Percentiles rank a stretch among this genome's conserved stretches.
Conservation (phyloP, 139 green algal genomes). For the Picochlorum sp. region DNA sequence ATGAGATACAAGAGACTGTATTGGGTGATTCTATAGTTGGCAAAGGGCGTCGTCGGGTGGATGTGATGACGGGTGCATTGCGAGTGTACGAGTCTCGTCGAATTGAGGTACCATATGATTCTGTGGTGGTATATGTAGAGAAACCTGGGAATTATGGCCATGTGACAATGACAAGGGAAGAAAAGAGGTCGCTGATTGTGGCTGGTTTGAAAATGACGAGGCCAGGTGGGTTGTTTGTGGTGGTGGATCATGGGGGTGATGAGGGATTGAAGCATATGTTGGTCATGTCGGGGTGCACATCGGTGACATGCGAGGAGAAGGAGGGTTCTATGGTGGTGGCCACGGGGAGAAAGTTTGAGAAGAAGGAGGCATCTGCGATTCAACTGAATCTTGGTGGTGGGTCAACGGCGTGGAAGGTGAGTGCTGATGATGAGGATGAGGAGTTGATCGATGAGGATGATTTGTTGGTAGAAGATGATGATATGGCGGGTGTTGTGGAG, state of each 20-base stretch:
- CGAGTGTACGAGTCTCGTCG: too few species aligned
- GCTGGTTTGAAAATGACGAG: not conserved
- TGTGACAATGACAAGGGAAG: too few species aligned
- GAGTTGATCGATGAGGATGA: constrained; percentile 90
- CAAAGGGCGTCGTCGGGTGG: too few species aligned
- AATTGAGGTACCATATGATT: too few species aligned
- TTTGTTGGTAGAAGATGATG: constrained; percentile 81
- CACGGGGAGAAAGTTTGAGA: constrained; percentile 33
- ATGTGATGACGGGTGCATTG: too few species aligned
- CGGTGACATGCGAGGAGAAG: constrained; percentile 6
- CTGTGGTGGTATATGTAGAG: too few species aligned
- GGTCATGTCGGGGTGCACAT: too few species aligned
- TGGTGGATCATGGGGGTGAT: constrained; percentile 5
- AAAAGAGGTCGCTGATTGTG: too few species aligned
- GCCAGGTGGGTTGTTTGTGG: constrained; percentile 7
- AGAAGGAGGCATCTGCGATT: constrained; percentile 41
- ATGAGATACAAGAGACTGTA: too few species aligned
- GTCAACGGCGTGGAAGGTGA: constrained; percentile 9
- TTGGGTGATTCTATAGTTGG: too few species aligned
- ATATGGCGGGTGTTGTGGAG: constrained; percentile 26
- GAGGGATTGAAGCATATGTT: too few species aligned
- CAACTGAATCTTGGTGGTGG: constrained; percentile 22
- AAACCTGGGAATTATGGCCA: too few species aligned
- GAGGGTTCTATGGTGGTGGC: not conserved
- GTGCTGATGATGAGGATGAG: constrained; percentile 51